These are phyloP conservation scores for Leccinum glutinopallens DNA, from an alignment of 1,284 basidiomycete genomes.

Conservation along the genomic window DNA sequence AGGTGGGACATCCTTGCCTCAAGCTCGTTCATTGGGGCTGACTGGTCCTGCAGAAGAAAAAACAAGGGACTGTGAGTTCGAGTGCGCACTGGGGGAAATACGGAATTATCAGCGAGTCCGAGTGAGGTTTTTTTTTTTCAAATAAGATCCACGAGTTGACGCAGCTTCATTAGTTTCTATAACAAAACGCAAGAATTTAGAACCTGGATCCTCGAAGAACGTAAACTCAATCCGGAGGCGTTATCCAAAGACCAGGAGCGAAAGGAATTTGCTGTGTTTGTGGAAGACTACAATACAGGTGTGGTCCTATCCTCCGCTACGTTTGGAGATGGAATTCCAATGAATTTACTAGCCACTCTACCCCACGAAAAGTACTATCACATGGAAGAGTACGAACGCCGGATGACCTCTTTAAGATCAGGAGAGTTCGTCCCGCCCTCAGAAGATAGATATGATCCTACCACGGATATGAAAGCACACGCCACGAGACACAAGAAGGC, in stretches of 20 bases:
- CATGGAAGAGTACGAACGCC: constrained; percentile 76
- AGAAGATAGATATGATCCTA: constrained; percentile 73
- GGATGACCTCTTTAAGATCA: constrained; percentile 79
- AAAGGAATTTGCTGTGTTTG: constrained; percentile 78
- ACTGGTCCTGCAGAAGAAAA: constrained; percentile 52
- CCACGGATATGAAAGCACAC: constrained; percentile 79
- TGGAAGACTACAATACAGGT: constrained; percentile 91
- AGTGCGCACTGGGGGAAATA: constrained; percentile 82
- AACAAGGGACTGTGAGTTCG: constrained; percentile 51
- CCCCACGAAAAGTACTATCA: constrained; percentile 93
- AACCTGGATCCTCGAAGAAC: constrained; percentile 89
- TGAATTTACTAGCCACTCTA: constrained; percentile 62
- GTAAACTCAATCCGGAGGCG: constrained; percentile 85
- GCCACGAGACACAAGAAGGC: constrained; percentile 66
- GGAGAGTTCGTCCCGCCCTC: constrained; percentile 76
- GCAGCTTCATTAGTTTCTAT: constrained; percentile 56
- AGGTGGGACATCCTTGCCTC: constrained; percentile 40
- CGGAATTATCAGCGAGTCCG: constrained; percentile 80
- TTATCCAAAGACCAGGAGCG: constrained; percentile 80
- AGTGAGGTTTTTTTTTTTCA: constrained; percentile 51
- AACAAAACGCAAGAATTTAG: constrained; percentile 83
- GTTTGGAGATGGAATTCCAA: neutral
- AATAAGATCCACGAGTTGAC: constrained; percentile 18
- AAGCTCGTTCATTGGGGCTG: constrained; percentile 2
- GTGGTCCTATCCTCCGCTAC: constrained; percentile 21